Base-by-base conservation (phyloP, 1,284 basidiomycete genomes). In the Phellopilus nigrolimitatus region DNA sequence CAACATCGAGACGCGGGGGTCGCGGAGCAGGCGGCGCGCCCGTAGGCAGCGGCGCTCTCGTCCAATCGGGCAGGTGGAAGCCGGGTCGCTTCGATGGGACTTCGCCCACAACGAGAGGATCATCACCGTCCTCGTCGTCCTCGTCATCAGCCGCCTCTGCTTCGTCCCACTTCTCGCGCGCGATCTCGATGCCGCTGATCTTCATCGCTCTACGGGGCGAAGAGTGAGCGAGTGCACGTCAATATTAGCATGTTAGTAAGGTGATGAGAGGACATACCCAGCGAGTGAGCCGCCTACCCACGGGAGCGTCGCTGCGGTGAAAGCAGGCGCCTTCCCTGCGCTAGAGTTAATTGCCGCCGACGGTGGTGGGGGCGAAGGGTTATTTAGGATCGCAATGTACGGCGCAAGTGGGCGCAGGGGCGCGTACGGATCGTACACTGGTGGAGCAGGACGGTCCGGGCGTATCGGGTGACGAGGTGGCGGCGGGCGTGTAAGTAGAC, bases 231-330 rank as follows among this genome's bases (percentile, higher is more conserved):
- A 25, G 12, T n/a, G 22, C 17, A 9, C 30, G 43, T 34, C 25
- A 34, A 36, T 40, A 54, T 21, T 43, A 57, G 19, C 58, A 48
- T 15, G 28, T 30, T 30, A 30, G 12, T 6, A 12, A 6, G 12
- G 6, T 6, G 28, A 30, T 9, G 49, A 42, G 49, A 49, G 21
- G 41, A 71, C 84, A 59, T 66, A 91, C 86, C 94, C 95, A 2
- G 92, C 90, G 12, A 97, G 67, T 30, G 90, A 93, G 0, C 91
- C 94, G 2, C 94, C 94, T n/a, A 97, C 82, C 93, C 94, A 97
- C 0, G 86, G 77, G 66, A 94, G 74, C 30, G 82, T 74, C 1
- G 82, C 80, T 2, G 92, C 85, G 4, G 83, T 71, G 68, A 93
- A 95, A 0, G 90, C 86, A 0, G 93, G 94, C 0, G 89, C 90